Evolutionary conservation across 2,329 filamentous ascomycete genomes (phyloP).

Genomic region (Mycocentrospora acerina): DNA sequence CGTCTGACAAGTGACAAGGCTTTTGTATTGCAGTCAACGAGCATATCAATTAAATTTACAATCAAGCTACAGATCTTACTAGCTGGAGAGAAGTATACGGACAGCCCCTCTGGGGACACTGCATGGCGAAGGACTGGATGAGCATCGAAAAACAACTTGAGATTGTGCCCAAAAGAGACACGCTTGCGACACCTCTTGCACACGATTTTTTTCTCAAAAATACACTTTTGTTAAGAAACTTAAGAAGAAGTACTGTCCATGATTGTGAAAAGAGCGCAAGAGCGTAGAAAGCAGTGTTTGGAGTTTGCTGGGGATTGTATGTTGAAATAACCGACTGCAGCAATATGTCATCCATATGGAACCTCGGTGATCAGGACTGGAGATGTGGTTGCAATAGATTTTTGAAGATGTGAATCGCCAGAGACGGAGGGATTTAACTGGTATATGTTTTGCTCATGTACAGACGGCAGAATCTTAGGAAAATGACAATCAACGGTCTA

Average conservation of each 20-base stretch:
- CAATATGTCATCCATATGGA: too few relatives aligned
- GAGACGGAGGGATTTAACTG: too few relatives aligned
- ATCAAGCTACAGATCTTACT: slow-evolving; percentile 59
- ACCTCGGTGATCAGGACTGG: slow-evolving; percentile 42
- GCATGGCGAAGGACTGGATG: slow-evolving; percentile 11
- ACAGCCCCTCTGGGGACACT: slow-evolving; percentile 59
- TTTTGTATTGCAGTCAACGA: slow-evolving; percentile 64
- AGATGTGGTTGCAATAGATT: slow-evolving; percentile 52
- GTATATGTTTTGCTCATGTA: slow-evolving; percentile 74
- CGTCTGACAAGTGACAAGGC: slow-evolving; percentile 51
- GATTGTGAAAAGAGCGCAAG: slow-evolving; percentile 6
- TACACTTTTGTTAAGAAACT: slow-evolving; percentile 62
- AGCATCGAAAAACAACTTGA: slow-evolving; percentile 18
- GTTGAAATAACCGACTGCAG: neutral
- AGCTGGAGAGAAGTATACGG: slow-evolving; percentile 35
- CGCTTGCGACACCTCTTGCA: slow-evolving; percentile 71
- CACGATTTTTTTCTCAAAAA: slow-evolving; percentile 63
- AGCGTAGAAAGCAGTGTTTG: slow-evolving; percentile 14
- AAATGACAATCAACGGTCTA: slow-evolving; percentile 50
- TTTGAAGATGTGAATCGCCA: too few relatives aligned
- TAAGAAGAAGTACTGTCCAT: slow-evolving; percentile 22
- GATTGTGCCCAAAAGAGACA: slow-evolving; percentile 45
- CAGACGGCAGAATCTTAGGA: slow-evolving; percentile 48
- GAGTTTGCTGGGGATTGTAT: slow-evolving; percentile 16
- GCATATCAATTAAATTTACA: slow-evolving; percentile 64